Percentiles rank a stretch among this genome's conserved stretches.
phyloP scores from a whole-genome alignment of 1,284 basidiomycete genomes.

The Cryptococcus sp. region DNA sequence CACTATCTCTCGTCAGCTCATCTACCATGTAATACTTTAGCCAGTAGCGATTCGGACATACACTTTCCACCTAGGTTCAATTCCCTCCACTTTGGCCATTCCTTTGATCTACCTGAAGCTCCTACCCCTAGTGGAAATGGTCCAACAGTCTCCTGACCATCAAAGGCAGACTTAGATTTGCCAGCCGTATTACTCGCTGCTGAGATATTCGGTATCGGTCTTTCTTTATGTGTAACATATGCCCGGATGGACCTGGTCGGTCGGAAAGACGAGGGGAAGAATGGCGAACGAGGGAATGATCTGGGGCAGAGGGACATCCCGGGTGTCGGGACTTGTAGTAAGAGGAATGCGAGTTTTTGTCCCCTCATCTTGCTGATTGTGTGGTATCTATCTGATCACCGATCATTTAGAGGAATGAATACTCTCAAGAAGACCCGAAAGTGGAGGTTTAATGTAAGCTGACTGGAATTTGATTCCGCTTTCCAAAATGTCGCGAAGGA shows the following conservation, averaged over 20 bases:
- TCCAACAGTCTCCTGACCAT: conserved; percentile 54
- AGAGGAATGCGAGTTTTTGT: too few species aligned
- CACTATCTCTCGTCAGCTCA: conserved; percentile 51
- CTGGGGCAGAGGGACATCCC: too few species aligned
- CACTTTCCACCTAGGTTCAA: conserved; percentile 76
- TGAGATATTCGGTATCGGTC: neutral
- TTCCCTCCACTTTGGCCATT: conserved; percentile 64
- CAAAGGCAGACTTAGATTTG: conserved; percentile 3
- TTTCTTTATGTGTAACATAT: neutral
- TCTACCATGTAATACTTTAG: neutral
- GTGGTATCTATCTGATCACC: too few species aligned
- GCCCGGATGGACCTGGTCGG: neutral
- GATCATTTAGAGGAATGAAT: neutral
- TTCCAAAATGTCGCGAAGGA: neutral
- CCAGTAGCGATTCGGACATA: conserved; percentile 45
- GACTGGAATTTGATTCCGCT: neutral
- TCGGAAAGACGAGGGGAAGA: too few species aligned
- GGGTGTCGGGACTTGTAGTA: too few species aligned
- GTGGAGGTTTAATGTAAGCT: neutral
- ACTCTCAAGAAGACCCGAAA: neutral
- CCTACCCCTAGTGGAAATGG: conserved; percentile 75
- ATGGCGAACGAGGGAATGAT: too few species aligned
- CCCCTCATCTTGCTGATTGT: too few species aligned
- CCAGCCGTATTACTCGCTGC: too few species aligned
- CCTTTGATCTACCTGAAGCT: conserved; percentile 52